Evolutionary conservation across 1,139 yeast species (phyloP), one percentile per base, ranked within the genome.

Genomic region (Protomyces macrosporus): DNA sequence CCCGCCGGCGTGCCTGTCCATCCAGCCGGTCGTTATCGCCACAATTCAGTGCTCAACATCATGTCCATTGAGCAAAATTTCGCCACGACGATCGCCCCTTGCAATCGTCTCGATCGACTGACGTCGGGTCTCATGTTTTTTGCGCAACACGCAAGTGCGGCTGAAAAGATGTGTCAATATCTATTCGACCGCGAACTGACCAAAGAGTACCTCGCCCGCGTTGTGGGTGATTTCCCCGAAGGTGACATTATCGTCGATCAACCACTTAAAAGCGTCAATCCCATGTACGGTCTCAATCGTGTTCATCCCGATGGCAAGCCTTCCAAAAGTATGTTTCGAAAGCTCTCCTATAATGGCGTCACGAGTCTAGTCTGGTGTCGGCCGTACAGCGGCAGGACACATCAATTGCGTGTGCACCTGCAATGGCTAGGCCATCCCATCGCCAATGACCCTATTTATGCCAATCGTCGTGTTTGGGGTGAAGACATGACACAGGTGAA

Each of bases 1-100:
- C 98, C 99, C 0, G 83, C 95, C 3, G 97, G 98, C 0, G 83
- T 93, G 3, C 98, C 99, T 0, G 97, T 87, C 0, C 98, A 93
- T 73, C 98, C 99, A 0, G 88, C 98, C 0, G 99, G 98, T 0
- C 78, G 98, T 65, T 93, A 86, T 75, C 78, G 96, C 66, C 90
- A 83, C 75, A 93, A 93, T 73, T 84, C 97, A 0, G 83, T 91
- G 14, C 89, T 95, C n/a, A 88, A 87, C 73, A 84, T 90, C 23
- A 75, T 91, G 67, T 85, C 87, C 72, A 84, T 83, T 64, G 91
- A 90, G 67, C 73, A 64, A 45, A 39, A 36, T 33, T 56, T 64
- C 52, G 57, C 55, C 36, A 39, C 56, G 9, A 52, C 53, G 10
- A 53, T 71, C 70, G 55, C 60, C 60, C 68, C 98, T 0, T 90